Evolutionary conservation across 192 early-diverging fungal genomes (phyloP), one percentile per base, ranked within the genome.

Genomic region (Coemansia sp.): DNA sequence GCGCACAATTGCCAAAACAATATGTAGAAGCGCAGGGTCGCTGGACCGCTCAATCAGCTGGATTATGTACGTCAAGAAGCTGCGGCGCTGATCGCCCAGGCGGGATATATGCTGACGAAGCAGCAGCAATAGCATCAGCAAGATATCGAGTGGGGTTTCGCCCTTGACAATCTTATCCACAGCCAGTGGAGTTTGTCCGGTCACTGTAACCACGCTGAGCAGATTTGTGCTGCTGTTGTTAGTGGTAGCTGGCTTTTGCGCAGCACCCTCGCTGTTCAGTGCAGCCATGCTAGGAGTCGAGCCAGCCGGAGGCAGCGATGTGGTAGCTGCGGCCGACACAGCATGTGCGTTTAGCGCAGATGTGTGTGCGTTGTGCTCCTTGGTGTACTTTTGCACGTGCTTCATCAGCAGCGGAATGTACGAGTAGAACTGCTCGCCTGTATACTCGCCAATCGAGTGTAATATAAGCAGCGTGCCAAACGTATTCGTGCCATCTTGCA

Each of bases 11-110:
- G 87, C 85, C 55, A 98, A 74, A 23, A 98, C 89, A 3, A 85
- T 83, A 8, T 87, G 74, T 11, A 92, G 74, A 14, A 99, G 75
- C 29, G 84, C 86, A 10, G 84, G 66, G 55, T 94, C 88, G n/a
- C 84, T 87, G 6, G 91, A 87, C 51, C 90, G 87, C 63, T 96
- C 93, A 59, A 96, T 88, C 11, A 99, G 78, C 64, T 90, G 89
- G 20, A 88, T 87, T 6, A 99, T 70, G 26, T 85, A 84, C 5
- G 88, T 87, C 39, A 97, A 75, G 74, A 93, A 97, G 74, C 85
- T 83, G 65, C 90, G 88, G 13, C 98, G 88, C 55, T 91, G 88
- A 60, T 99, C 98, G 48, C 88, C 92, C 26, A 93, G 75, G 38
- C 85, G 81, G 8, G 88, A 83, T 18, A 93, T 86, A 50, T 90